A percentile compares a stretch with the other conserved stretches of the same genome.
Conservation (phyloP, 768 basidiomycete species). For the Hypholoma fasciculare region DNA sequence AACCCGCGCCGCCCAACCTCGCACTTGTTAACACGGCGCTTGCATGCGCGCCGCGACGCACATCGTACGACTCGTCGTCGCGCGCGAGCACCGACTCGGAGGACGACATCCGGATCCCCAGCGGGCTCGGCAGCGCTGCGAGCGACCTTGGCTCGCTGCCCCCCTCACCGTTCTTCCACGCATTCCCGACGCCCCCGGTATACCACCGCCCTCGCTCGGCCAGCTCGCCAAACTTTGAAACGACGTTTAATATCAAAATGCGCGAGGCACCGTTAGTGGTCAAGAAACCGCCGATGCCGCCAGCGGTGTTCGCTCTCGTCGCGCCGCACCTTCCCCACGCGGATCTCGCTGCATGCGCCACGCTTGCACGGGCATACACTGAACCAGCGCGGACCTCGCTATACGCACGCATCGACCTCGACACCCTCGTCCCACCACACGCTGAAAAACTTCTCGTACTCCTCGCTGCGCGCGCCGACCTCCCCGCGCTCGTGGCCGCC, state of each 20-base stretch:
- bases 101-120: conserved; percentile 44
- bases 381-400: conserved; percentile 30
- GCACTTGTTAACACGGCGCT: conserved; percentile 16
- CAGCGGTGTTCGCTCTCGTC: conserved; percentile 33
- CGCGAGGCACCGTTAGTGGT: too few relatives aligned
- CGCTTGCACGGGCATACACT: conserved; percentile 33
- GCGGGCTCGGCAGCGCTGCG: conserved; percentile 41
- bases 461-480: conserved; percentile 37
- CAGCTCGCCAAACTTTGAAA: neutral
- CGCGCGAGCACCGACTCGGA: conserved; percentile 20
- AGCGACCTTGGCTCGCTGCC: conserved; percentile 37
- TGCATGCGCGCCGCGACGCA: conserved; percentile 9
- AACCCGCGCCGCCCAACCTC: conserved; percentile 14
- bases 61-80: conserved; percentile 17
- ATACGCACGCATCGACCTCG: conserved; percentile 35
- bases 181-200: neutral
- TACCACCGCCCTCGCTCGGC: neutral
- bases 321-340: conserved; percentile 33
- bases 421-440: conserved; percentile 25
- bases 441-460: conserved; percentile 35
- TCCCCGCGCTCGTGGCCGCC: conserved; percentile 39
- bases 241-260: too few relatives aligned
- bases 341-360: conserved; percentile 27
- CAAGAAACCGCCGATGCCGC: conserved; percentile 22
- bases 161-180: conserved; percentile 30